Percentiles rank a stretch among this genome's conserved stretches.
Evolutionary conservation across 2,329 filamentous ascomycete genomes (phyloP).

Genomic region (Penicillium sp.): DNA sequence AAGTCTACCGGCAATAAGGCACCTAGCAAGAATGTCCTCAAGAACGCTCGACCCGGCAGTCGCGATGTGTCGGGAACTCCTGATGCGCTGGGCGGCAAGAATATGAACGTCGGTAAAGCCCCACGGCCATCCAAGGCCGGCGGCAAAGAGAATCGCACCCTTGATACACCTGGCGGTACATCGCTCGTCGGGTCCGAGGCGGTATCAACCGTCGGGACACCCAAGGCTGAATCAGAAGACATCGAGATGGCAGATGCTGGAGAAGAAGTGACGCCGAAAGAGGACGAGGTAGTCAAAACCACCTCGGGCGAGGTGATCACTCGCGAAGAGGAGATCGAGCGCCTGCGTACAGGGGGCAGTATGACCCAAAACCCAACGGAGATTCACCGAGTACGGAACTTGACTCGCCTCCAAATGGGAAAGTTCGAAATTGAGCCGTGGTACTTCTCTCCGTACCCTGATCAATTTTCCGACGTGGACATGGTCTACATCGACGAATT

Average conservation of each 20-base stretch:
- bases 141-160: constrained; percentile 58
- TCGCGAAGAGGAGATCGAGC: constrained; percentile 91
- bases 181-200: constrained; percentile 34
- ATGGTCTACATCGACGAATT: constrained; percentile 97
- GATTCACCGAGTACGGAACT: constrained; percentile 90
- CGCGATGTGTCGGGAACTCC: constrained; percentile 56
- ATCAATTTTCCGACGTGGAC: constrained; percentile 80
- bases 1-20: constrained; percentile 60
- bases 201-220: constrained; percentile 39
- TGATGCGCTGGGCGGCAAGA: constrained; percentile 48
- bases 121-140: constrained; percentile 53
- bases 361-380: constrained; percentile 99
- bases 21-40: constrained; percentile 56
- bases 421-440: constrained; percentile 88
- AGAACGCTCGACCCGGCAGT: constrained; percentile 46
- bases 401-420: constrained; percentile 91
- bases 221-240: constrained; percentile 38
- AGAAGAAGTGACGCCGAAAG: constrained; percentile 31
- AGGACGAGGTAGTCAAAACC: constrained; percentile 36
- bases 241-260: constrained; percentile 43
- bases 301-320: constrained; percentile 42
- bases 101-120: constrained; percentile 44
- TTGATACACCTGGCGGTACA: constrained; percentile 35
- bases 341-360: constrained; percentile 85
- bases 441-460: constrained; percentile 98